Base-by-base conservation (phyloP, 2,329 filamentous ascomycete genomes). In the Monilinia fructicola region DNA sequence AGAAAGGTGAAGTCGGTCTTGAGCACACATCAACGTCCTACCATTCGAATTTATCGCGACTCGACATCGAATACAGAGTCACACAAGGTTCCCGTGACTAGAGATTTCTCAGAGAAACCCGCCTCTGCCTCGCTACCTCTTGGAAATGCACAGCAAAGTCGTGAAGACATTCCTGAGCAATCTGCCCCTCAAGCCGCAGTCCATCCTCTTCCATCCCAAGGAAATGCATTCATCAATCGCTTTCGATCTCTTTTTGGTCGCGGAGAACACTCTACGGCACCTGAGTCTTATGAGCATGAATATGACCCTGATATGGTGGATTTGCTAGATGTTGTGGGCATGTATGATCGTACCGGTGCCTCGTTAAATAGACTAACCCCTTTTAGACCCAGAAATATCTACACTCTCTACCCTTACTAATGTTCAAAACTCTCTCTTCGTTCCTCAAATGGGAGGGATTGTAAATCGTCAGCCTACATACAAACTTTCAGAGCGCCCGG, bases 351-450 rank as follows among this genome's bases (percentile, higher is more conserved):
- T 1, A 11, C 42, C 21, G 50, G 5, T 23, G n/a, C 42, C 23
- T 31, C 46, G 58, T 38, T 3, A 14, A 65, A 1, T 40, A 55
- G 28, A 67, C 70, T 77, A 66, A 80, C 69, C 50, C 35, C 10
- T 67, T 38, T 7, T 70, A 93, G 92, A 96, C 73, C 91, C 92
- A 53, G 91, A 96, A 78, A 88, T 96, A 4, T 87, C 91, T 52
- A 92, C 92, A 0, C 80, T 96, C 4, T 92, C 91, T 0, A 94
- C 91, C 11, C 83, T 96, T 14, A 96, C 91, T 61, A 96, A 96
- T 73, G 89, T 96, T 40, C 92, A 96, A 74, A 96, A 96, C 75
- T 94, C 92, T 0, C 85, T 96, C 14, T 96, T 96, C 77, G 81
- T 95, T 1, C 92, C 92, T 0, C 89, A 92, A 67, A 80, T 96